Percentiles rank a stretch among this genome's conserved stretches.
Evolutionary conservation across 176 grass and related monocot species (phyloP).

Genomic region (Puccinellia tenuiflora): DNA sequence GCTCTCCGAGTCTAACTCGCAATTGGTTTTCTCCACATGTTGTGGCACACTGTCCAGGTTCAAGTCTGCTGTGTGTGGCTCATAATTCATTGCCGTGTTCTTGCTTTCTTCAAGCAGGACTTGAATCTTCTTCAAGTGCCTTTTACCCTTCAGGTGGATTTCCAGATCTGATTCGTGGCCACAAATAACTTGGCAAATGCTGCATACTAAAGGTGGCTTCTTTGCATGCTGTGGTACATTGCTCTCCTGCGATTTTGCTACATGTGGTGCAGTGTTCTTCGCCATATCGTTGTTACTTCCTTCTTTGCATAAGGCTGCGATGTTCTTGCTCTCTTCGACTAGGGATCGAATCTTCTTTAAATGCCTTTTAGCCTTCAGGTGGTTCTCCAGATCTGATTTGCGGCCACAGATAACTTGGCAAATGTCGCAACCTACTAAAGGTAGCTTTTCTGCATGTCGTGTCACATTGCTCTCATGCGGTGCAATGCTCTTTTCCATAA

Average conservation of each 20-base stretch:
- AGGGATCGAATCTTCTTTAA: neutral
- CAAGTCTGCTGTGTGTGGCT: neutral
- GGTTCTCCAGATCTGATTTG: neutral
- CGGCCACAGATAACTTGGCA: slow-evolving; percentile 8
- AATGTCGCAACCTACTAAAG: neutral
- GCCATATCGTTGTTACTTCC: neutral
- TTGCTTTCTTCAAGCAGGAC: neutral
- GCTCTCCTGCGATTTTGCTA: neutral
- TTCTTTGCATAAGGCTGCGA: slow-evolving; percentile 8
- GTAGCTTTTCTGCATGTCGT: neutral
- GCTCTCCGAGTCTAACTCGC: neutral
- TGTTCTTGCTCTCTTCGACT: neutral
- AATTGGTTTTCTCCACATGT: neutral
- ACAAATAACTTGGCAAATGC: slow-evolving; percentile 6
- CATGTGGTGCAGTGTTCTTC: neutral
- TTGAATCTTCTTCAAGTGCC: neutral
- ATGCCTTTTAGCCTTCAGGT: neutral
- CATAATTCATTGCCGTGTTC: neutral
- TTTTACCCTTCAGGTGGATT: neutral
- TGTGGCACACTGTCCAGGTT: neutral
- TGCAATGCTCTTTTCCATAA: neutral
- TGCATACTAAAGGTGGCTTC: slow-evolving; percentile 3
- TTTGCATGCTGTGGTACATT: neutral
- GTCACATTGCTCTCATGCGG: neutral
- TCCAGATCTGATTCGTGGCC: neutral